Base-by-base conservation (phyloP, 306 rosid species). In the Cucumis hystrix region DNA sequence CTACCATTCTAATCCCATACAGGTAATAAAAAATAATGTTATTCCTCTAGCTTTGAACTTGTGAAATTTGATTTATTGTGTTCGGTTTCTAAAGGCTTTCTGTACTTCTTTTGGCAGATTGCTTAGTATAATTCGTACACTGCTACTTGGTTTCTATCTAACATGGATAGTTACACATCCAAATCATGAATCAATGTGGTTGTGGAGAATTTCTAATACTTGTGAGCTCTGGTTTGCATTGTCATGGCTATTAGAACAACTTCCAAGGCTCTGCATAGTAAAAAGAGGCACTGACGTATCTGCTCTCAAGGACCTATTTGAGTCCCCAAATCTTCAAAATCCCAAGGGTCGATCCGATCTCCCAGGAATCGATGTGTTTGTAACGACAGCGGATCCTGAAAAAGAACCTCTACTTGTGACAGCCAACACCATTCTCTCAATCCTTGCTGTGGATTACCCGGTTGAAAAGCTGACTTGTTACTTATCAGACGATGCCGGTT, bases 391-490 rank as follows among this genome's bases (percentile, higher is more conserved):
- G 3, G 96, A 92, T 77, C 92, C 97, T 2, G 97, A 92, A 47
- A 92, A 92, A 78, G 97, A 92, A 78, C 97, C 97, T 43, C 97
- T 93, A 8, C 93, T 92, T 20, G 97, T 90, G 35, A 92, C 97
- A 1, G 87, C 96, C 65, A 92, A 92, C 80, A 92, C 96, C 78
- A 89, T 92, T 83, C 91, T 92, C 45, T 92, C 97, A 1, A 92
- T 92, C 77, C 93, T 92, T 4, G 97, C 97, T 0, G 96, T 86
- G 37, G 93, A 92, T 71, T 92, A 90, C 74, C 97, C 97, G 0
- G 96, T 92, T 77, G 97, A 90, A 62, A 92, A 92, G 79, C 84
- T 92, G 52, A 96, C 93, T 1, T 92, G 96, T 75, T 92, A 92
- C 86, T 81, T 92, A 57, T 92, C 97, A 37, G 97, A 92, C 83